Evolutionary conservation across 2,329 filamentous ascomycete genomes (phyloP).

Genomic region (Atkinsonella hypoxylon): DNA sequence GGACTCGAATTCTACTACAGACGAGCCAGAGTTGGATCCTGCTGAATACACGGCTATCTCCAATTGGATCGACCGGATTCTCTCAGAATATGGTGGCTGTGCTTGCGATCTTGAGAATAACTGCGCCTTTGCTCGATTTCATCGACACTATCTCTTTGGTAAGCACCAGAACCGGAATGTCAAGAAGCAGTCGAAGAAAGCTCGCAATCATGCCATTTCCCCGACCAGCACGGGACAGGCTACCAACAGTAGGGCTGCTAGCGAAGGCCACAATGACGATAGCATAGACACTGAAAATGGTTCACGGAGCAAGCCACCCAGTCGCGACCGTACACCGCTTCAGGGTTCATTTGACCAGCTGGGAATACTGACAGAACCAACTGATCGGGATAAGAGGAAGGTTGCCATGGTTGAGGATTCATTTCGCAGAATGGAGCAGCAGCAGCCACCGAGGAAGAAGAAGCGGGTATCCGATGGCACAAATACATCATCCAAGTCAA

Average conservation of each 20-base stretch:
- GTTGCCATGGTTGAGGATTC: constrained; percentile 53
- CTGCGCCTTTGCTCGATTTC: constrained; percentile 53
- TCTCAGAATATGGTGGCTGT: constrained; percentile 70
- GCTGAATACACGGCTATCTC: constrained; percentile 48
- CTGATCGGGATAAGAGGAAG: constrained; percentile 56
- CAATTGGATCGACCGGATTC: constrained; percentile 54
- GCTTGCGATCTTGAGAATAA: constrained; percentile 55
- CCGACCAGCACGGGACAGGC: constrained; percentile 51
- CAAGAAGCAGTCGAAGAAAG: constrained; percentile 43
- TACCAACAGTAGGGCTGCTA: constrained; percentile 51
- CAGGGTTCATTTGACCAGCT: constrained; percentile 49
- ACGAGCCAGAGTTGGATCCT: constrained; percentile 44
- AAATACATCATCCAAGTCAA: constrained; percentile 24
- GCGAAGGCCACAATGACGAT: constrained; percentile 48
- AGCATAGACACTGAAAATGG: constrained; percentile 37
- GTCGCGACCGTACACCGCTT: constrained; percentile 51
- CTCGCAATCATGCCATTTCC: constrained; percentile 43
- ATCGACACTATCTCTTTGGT: constrained; percentile 40
- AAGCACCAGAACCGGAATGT: constrained; percentile 29
- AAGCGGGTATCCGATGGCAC: constrained; percentile 48
- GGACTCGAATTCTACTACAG: constrained; percentile 29
- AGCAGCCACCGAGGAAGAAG: constrained; percentile 46
- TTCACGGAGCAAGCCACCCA: constrained; percentile 52
- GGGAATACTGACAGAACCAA: constrained; percentile 50
- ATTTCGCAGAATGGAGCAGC: constrained; percentile 50